phyloP scores from a whole-genome alignment of 2,329 filamentous ascomycete genomes.

The Sporothrix dimorphospora region DNA sequence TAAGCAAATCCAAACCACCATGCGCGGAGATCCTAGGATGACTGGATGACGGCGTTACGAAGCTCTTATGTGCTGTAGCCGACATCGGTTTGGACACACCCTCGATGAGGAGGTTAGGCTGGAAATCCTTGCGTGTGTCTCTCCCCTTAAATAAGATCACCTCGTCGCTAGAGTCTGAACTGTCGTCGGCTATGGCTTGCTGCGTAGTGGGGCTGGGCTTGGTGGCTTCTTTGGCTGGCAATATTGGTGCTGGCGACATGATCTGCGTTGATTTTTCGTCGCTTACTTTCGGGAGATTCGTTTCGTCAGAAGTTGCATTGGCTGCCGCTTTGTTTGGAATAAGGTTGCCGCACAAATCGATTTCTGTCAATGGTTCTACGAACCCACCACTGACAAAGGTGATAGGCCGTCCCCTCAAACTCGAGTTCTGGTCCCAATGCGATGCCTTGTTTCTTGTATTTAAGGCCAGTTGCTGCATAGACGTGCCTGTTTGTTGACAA shows the following conservation, averaged over 20 bases:
- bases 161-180: constrained; percentile 70
- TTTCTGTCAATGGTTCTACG: constrained; percentile 51
- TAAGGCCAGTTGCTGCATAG: constrained; percentile 54
- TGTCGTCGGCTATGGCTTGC: not conserved
- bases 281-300: not conserved
- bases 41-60: not conserved
- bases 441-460: constrained; percentile 53
- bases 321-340: no score
- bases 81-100: not conserved
- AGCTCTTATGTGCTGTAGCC: not conserved
- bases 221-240: not conserved
- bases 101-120: not conserved
- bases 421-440: constrained; percentile 45
- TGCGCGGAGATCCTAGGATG: not conserved
- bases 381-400: constrained; percentile 58
- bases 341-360: not conserved
- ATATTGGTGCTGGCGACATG: not conserved
- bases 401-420: constrained; percentile 54
- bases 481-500: constrained; percentile 43
- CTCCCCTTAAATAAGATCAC: constrained; percentile 64
- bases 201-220: not conserved
- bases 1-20: not conserved
- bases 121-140: not conserved
- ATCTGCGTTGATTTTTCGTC: not conserved
- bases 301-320: not conserved